Evolutionary conservation across 129 eudicot genomes (phyloP).

Genomic region (Heracleum sosnowskyi): DNA sequence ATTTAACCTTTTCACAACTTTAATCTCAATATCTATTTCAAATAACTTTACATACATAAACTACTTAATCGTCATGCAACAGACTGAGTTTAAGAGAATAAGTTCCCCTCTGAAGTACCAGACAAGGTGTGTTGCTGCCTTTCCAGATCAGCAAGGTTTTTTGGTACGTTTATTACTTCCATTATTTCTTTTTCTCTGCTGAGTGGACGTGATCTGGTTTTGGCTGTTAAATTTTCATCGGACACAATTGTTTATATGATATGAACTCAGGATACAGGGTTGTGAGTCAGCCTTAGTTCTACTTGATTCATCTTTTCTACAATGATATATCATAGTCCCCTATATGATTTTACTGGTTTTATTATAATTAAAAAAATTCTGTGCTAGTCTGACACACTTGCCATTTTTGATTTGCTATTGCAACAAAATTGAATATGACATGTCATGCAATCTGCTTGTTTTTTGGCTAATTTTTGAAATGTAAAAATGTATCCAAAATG

Average conservation of each 20-base stretch:
- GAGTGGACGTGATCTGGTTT: neutral
- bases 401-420: no score
- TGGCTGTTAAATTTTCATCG: neutral
- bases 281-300: neutral
- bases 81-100: constrained; percentile 83
- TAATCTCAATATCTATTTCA: neutral
- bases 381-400: no score
- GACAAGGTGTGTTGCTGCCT: constrained; percentile 94
- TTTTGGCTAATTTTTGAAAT: no score
- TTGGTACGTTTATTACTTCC: constrained; percentile 38
- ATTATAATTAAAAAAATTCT: no score
- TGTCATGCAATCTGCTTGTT: no score
- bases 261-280: neutral
- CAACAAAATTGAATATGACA: no score
- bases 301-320: no score
- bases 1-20: neutral
- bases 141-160: constrained; percentile 96
- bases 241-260: neutral
- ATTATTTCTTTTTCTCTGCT: neutral
- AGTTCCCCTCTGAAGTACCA: constrained; percentile 82
- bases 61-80: constrained; percentile 13
- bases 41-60: neutral
- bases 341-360: no score
- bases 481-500: no score
- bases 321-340: no score